Evolutionary conservation across 768 basidiomycete species (phyloP), one percentile per base, ranked within the genome.

Genomic region (Lepiota brunneoincarnata): DNA sequence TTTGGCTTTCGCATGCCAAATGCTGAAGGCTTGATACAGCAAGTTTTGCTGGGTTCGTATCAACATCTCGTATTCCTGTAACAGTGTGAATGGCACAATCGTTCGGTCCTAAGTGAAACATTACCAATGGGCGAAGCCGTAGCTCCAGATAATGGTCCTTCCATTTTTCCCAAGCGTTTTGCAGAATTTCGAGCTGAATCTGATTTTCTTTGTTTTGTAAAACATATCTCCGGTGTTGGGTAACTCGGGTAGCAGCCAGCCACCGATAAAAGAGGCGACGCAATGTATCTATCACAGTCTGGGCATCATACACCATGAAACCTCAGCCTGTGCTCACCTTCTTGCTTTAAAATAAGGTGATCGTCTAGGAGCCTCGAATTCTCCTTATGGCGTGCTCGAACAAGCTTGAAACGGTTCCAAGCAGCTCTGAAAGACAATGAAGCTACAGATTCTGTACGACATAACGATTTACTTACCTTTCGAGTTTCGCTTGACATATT

Each of bases 91-190:
- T 20, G 43, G 37, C 11, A 21, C 9, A 6, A 20, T 17, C 21
- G n/a, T 34, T 26, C 44, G 15, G 37, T 44, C 11, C 17, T 18
- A 17, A 20, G 44, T n/a, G 44, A 41, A 23, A 36, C 31, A 35
- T 24, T 53, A 90, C 89, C 62, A 87, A 67, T 12, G 87, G 86
- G 23, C 79, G 80, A 45, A 93, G 70, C 56, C 75, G 76, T 57
- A 82, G 82, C 47, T 86, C 81, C 58, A 74, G 77, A 65, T 83
- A 91, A 24, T 77, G 81, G 51, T 87, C 89, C 63, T 84, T 73
- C 92, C 92, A 94, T 61, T 74, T 85, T 51, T 91, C 87, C 90
- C 90, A 93, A 14, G 79, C 80, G 26, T 69, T 72, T 28, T 78
- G 75, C 26, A 86, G 69, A 23, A 75, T 63, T 12, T 72, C 71